Evolutionary conservation across 2,329 filamentous ascomycete species (phyloP).

Genomic region (Blumeria graminis): DNA sequence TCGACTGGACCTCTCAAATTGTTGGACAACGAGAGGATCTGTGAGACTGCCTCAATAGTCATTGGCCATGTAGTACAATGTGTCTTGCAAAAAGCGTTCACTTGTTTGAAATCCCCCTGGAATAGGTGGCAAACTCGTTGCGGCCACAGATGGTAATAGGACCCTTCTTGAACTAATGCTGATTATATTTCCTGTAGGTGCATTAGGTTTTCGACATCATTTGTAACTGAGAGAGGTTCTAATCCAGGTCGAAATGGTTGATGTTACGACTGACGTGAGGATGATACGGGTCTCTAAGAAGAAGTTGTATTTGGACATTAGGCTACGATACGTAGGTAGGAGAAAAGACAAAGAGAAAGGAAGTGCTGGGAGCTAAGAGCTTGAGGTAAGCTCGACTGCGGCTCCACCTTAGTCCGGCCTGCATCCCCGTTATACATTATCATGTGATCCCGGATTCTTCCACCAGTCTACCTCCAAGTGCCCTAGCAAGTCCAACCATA

Average conservation of each 20-base stretch:
- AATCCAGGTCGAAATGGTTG: background rate
- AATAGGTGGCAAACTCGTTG: background rate
- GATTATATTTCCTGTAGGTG: background rate
- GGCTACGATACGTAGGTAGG: too few species aligned
- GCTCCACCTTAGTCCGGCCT: too few species aligned
- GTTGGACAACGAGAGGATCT: background rate
- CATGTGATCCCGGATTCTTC: too few species aligned
- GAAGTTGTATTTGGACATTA: too few species aligned
- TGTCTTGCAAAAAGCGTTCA: background rate
- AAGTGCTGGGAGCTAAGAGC: too few species aligned
- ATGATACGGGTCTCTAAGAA: too few species aligned
- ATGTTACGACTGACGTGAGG: too few species aligned
- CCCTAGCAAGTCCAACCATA: too few species aligned
- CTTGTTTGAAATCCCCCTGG: background rate
- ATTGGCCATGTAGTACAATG: background rate
- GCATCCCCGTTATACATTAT: too few species aligned
- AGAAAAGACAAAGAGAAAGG: too few species aligned
- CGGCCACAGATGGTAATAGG: background rate
- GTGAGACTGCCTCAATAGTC: background rate
- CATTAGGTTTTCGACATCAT: background rate
- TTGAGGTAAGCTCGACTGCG: too few species aligned
- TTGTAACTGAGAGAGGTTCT: background rate
- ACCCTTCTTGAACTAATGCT: background rate
- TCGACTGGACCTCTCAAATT: background rate
- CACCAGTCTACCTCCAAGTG: too few species aligned